Conservation (phyloP, 257 asterid species). For the Echium plantagineum region DNA sequence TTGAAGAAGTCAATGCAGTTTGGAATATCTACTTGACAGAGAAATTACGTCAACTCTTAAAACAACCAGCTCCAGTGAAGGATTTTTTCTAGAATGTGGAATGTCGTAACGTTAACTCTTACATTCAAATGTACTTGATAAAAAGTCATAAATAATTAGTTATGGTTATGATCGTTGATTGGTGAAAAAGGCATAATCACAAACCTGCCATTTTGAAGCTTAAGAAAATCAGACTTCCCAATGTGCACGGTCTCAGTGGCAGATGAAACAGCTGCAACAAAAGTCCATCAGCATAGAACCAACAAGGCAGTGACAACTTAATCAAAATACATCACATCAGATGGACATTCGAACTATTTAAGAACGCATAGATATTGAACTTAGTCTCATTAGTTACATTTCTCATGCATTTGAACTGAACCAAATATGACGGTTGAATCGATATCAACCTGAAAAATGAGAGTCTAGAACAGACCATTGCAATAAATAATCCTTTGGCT, state of each 20-base stretch:
- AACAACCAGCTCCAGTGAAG: background rate
- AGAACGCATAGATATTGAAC: background rate
- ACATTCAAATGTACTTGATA: background rate
- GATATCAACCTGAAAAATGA: constrained; percentile 65
- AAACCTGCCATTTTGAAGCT: constrained; percentile 98
- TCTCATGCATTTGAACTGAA: background rate
- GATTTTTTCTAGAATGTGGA: background rate
- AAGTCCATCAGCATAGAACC: background rate
- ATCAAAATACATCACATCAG: background rate
- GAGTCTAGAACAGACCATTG: constrained; percentile 99
- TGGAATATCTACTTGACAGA: no score
- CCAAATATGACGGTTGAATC: constrained; percentile 29
- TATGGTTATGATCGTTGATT: background rate
- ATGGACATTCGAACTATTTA: background rate
- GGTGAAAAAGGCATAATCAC: background rate
- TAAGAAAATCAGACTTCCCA: constrained; percentile 66
- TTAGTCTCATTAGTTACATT: background rate
- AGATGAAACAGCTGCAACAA: constrained; percentile 63
- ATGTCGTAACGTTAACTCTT: background rate
- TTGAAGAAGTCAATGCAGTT: no score
- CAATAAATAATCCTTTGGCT: constrained; percentile 66
- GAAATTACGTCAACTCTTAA: background rate
- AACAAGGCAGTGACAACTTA: background rate
- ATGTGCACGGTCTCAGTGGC: constrained; percentile 39
- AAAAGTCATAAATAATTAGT: no score